Evolutionary conservation across 1,284 basidiomycete species (phyloP).

Genomic region (Ganoderma boninense): DNA sequence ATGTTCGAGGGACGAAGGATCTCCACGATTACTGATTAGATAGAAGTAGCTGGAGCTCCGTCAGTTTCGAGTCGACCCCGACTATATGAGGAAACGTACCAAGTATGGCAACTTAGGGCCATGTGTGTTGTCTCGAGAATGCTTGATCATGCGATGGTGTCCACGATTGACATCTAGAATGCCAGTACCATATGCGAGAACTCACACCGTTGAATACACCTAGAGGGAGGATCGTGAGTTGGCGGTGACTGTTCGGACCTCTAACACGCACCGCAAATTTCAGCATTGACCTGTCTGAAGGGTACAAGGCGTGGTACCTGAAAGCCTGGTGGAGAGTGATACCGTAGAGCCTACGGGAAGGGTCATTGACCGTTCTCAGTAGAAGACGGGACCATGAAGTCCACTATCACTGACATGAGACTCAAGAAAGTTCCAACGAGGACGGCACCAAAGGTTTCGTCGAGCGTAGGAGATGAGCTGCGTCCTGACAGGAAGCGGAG

Average conservation of each 20-base stretch:
- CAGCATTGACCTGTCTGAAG: not conserved
- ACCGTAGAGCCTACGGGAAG: not conserved
- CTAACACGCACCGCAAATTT: not conserved
- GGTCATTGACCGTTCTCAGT: not conserved
- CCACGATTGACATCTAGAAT: not conserved
- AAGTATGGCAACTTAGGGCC: slow-evolving; percentile 2
- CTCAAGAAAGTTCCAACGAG: not conserved
- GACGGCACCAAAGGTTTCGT: not conserved
- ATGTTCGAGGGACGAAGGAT: not conserved
- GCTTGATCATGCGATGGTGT: not conserved
- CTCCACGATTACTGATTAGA: not conserved
- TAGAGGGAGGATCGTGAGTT: not conserved
- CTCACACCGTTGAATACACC: not conserved
- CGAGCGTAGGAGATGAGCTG: not conserved
- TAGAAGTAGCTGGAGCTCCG: not conserved
- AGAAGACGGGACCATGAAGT: not conserved
- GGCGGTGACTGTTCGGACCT: too few relatives aligned
- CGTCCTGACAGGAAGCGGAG: not conserved
- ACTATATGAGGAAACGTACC: not conserved
- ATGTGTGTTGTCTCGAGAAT: slow-evolving; percentile 3
- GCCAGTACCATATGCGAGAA: not conserved
- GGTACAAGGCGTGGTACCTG: not conserved
- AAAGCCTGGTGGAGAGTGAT: not conserved
- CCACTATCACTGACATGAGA: not conserved
- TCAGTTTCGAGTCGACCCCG: not conserved